These are phyloP conservation scores for Elsinoe batatas DNA, from an alignment of 2,329 filamentous ascomycete genomes.

Conservation along the genomic window DNA sequence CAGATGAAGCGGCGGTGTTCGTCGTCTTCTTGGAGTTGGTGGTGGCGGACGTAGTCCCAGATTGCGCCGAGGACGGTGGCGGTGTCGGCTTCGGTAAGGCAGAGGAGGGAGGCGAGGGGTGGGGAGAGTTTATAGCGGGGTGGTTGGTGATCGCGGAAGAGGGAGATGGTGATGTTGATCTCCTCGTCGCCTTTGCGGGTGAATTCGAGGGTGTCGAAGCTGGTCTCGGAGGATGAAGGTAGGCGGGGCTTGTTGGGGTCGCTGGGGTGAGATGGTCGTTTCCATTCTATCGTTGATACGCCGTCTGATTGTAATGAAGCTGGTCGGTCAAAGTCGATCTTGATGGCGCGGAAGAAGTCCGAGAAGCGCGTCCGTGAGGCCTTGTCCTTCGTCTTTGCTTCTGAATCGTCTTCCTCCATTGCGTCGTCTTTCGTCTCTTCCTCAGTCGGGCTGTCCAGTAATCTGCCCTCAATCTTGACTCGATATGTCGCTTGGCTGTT, in stretches of 20 bases:
- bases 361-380: slow-evolving; percentile 53
- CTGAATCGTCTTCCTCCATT: slow-evolving; percentile 50
- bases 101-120: slow-evolving; percentile 71
- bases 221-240: slow-evolving; percentile 40
- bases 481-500: slow-evolving; percentile 71
- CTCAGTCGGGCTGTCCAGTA: slow-evolving; percentile 53
- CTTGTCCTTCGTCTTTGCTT: slow-evolving; percentile 29
- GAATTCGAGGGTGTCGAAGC: slow-evolving; percentile 88
- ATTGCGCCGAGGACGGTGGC: slow-evolving; percentile 82
- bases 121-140: slow-evolving; percentile 75
- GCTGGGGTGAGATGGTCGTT: slow-evolving; percentile 56
- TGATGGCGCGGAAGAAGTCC: slow-evolving; percentile 73
- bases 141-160: slow-evolving; percentile 72
- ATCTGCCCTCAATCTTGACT: slow-evolving; percentile 81
- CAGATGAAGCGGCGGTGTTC: slow-evolving; percentile 89
- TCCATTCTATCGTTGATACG: slow-evolving; percentile 68
- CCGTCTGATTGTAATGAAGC: slow-evolving; percentile 56
- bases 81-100: slow-evolving; percentile 76
- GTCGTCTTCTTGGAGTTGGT: slow-evolving; percentile 83
- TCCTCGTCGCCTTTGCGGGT: slow-evolving; percentile 89
- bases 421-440: slow-evolving; percentile 42
- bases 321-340: slow-evolving; percentile 49
- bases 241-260: slow-evolving; percentile 33
- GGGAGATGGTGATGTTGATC: slow-evolving; percentile 78
- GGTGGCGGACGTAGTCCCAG: slow-evolving; percentile 87